Percentiles rank a stretch among this genome's conserved stretches.
Conservation (phyloP, 768 basidiomycete genomes). For the Mycena sanguinolenta region DNA sequence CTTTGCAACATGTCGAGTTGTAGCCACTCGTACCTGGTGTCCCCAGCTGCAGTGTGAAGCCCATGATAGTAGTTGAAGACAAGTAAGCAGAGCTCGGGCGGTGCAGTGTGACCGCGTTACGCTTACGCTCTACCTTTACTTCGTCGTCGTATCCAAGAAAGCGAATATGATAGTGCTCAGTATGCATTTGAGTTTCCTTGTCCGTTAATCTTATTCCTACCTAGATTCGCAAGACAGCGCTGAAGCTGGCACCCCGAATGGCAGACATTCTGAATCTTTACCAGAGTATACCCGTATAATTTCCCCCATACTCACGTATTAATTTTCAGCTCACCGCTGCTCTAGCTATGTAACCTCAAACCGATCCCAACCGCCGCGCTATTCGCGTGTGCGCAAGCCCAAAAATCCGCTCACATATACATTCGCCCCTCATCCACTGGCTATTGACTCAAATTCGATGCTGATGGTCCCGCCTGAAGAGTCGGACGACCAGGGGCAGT, state of each 20-base stretch:
- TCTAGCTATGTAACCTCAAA: constrained; percentile 34
- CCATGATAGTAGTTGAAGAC: constrained; percentile 45
- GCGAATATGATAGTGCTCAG: constrained; percentile 31
- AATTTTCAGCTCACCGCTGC: background rate
- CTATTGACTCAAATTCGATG: constrained; percentile 23
- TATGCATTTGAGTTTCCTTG: background rate
- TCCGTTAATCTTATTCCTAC: background rate
- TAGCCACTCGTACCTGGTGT: constrained; percentile 44
- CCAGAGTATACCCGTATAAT: constrained; percentile 39
- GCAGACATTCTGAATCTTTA: constrained; percentile 24
- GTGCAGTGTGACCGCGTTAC: too few species aligned
- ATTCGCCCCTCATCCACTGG: constrained; percentile 20
- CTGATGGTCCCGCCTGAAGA: constrained; percentile 34
- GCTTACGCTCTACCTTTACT: too few species aligned
- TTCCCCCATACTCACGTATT: background rate
- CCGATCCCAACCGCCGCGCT: constrained; percentile 28
- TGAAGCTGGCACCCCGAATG: background rate
- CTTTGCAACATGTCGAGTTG: too few species aligned
- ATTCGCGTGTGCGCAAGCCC: constrained; percentile 33
- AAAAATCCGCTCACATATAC: constrained; percentile 32
- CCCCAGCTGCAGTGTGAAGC: constrained; percentile 63
- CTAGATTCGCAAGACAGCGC: constrained; percentile 27
- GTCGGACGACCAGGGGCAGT: constrained; percentile 39
- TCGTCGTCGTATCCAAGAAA: too few species aligned
- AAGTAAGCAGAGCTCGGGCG: too few species aligned